phyloP scores from a whole-genome alignment of 192 early-diverging fungal species.

The Helicostylum pulchrum region DNA sequence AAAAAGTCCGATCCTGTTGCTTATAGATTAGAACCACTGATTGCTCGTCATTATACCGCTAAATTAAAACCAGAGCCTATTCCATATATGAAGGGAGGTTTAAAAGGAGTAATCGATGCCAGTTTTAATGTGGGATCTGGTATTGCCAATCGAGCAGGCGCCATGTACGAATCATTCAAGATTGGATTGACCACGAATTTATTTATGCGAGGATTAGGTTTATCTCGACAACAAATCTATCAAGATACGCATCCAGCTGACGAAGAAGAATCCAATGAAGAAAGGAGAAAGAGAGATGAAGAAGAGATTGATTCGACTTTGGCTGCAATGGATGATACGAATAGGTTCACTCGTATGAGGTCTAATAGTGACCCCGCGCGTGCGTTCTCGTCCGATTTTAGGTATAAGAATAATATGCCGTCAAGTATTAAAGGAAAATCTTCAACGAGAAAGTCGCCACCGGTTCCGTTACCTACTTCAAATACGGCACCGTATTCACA shows the following conservation, averaged over 20 bases:
- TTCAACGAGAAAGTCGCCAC: slow-evolving; percentile 8
- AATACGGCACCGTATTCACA: slow-evolving; percentile 16
- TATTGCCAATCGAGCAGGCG: slow-evolving; percentile 62
- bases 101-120: slow-evolving; percentile 65
- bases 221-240: slow-evolving; percentile 30
- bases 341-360: slow-evolving; percentile 7
- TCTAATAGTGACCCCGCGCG: slow-evolving; percentile 30
- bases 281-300: neutral
- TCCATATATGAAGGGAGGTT: slow-evolving; percentile 80
- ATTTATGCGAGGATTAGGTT: slow-evolving; percentile 48
- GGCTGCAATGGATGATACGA: neutral
- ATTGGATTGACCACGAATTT: slow-evolving; percentile 56
- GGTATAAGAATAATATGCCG: too few species aligned
- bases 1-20: slow-evolving; percentile 63
- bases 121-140: slow-evolving; percentile 67
- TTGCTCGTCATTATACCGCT: slow-evolving; percentile 52
- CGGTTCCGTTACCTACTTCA: slow-evolving; percentile 9
- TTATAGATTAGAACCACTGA: slow-evolving; percentile 70
- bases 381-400: slow-evolving; percentile 1
- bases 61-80: slow-evolving; percentile 67
- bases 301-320: neutral
- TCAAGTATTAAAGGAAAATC: neutral
- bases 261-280: neutral
- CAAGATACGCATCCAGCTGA: slow-evolving; percentile 18
- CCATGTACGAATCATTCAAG: slow-evolving; percentile 60